phyloP scores from a whole-genome alignment of 2,329 filamentous ascomycete genomes.

The Cladosporium sp. region DNA sequence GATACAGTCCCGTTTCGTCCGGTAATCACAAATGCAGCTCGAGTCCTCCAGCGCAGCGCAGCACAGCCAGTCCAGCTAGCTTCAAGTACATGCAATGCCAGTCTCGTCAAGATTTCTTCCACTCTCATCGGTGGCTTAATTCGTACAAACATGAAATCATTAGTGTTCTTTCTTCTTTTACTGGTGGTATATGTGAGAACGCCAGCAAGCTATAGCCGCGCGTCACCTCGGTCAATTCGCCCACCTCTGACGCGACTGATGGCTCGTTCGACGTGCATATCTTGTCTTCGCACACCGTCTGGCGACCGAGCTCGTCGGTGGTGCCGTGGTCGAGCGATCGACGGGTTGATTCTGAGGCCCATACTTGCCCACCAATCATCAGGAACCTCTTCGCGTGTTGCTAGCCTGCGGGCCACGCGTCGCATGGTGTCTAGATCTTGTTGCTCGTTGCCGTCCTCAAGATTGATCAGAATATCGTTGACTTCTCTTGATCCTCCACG shows the following conservation, averaged over 20 bases:
- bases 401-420: conserved; percentile 65
- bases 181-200: background rate
- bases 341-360: conserved; percentile 31
- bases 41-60: background rate
- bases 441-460: conserved; percentile 20
- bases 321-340: conserved; percentile 14
- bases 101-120: background rate
- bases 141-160: conserved; percentile 4
- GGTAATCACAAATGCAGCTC: too few species aligned
- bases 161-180: background rate
- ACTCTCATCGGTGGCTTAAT: background rate
- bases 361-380: conserved; percentile 70
- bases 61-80: conserved; percentile 4
- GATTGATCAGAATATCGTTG: background rate
- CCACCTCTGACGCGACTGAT: background rate
- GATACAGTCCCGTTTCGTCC: background rate
- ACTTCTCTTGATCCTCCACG: conserved; percentile 7
- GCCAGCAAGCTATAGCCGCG: background rate
- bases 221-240: background rate
- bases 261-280: background rate
- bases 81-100: background rate
- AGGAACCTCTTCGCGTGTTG: conserved; percentile 68
- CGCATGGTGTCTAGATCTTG: conserved; percentile 51
- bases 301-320: conserved; percentile 1
- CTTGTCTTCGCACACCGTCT: background rate